Conservation (phyloP, 805 yeast genomes). For the Blastobotrys robertii region DNA sequence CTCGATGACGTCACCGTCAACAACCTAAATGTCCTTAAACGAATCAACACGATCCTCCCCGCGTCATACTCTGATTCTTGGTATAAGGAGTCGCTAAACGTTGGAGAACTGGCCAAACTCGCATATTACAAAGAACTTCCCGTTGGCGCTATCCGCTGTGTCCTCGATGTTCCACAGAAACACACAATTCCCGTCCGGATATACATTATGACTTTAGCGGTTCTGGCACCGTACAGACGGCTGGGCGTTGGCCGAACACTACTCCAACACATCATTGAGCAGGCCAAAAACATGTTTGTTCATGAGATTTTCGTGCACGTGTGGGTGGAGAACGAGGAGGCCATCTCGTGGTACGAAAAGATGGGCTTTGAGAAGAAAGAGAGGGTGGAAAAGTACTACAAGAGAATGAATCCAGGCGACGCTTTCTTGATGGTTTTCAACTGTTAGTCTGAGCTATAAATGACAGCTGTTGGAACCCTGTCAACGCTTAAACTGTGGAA, state of each 20-base stretch:
- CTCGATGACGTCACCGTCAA: constrained; percentile 51
- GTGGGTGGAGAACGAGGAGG: constrained; percentile 34
- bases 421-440: constrained; percentile 32
- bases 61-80: constrained; percentile 41
- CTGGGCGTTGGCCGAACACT: constrained; percentile 54
- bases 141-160: constrained; percentile 64
- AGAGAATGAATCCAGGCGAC: constrained; percentile 36
- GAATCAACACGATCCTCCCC: constrained; percentile 48
- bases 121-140: constrained; percentile 70
- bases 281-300: constrained; percentile 45
- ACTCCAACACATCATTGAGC: constrained; percentile 45
- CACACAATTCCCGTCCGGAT: constrained; percentile 43
- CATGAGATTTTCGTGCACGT: constrained; percentile 48
- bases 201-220: constrained; percentile 60
- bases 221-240: constrained; percentile 51
- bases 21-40: constrained; percentile 49
- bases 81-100: constrained; percentile 38
- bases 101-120: constrained; percentile 45
- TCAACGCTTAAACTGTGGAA: too few species aligned
- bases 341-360: constrained; percentile 41
- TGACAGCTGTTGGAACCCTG: too few species aligned
- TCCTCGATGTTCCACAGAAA: constrained; percentile 32
- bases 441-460: neutral
- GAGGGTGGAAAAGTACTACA: constrained; percentile 38
- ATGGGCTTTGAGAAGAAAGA: constrained; percentile 38